Evolutionary conservation across 2,329 filamentous ascomycete genomes (phyloP), one percentile per base, ranked within the genome.

Genomic region (Aspergillus proliferans): DNA sequence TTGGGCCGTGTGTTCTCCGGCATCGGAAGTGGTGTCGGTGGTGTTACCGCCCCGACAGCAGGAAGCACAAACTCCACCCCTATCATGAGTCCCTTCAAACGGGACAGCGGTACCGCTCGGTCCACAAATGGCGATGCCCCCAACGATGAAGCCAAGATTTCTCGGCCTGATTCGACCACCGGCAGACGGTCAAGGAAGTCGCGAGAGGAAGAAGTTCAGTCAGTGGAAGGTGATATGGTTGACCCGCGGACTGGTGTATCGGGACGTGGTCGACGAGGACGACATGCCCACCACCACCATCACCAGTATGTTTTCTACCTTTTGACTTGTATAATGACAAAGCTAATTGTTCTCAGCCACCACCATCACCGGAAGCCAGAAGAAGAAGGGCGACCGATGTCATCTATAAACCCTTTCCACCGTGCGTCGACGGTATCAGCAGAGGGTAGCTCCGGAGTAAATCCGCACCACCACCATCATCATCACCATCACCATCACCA

Each of bases 1-100:
- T 91, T 96, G 65, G 91, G 91, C 24, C 85, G 89, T 53, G 95
- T 96, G 78, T 96, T 95, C 70, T 89, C 88, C 15, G 92, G 92
- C n/a, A 89, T 97, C 57, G 91, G 84, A 14, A 84, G 82, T 65
- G 84, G 84, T 33, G 75, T 85, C 15, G 81, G 81, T 26, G 77
- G 76, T 53, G 71, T 72, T 24, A 76, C 76, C 18, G 72, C 71
- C 40, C 69, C 70, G 12, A 70, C 75, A 30, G 70, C 73, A 33
- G 73, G 68, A n/a, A 77, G 76, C 55, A 75, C 76, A 14, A 72
- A 72, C 9, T 73, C 76, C 1, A 83, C 80, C 6, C 81, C 80
- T 10, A 73, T 77, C 47, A 67, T 72, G 26, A 80, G 76, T 56
- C 77, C 79, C 1, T 76, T 73, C 52, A 75, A 73, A 55, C 69